Conservation (phyloP, 805 yeast species). For the Wickerhamomyces strasburgensis region DNA sequence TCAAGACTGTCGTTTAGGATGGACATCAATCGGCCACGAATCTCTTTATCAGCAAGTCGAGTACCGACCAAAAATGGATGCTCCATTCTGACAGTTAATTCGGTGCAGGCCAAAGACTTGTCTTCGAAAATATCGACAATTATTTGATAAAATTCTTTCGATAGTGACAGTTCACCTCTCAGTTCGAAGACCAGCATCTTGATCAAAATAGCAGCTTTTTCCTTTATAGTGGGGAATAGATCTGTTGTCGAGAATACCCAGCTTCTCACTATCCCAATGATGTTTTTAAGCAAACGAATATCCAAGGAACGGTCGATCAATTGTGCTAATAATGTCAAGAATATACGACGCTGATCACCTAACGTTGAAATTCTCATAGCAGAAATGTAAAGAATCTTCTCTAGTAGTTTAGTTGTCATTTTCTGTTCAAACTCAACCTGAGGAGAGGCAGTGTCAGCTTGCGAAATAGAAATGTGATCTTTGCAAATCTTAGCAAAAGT, state of each 20-base stretch:
- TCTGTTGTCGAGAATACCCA: slow-evolving; percentile 89
- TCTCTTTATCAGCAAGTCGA: slow-evolving; percentile 65
- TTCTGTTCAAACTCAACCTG: slow-evolving; percentile 65
- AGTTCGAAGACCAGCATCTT: slow-evolving; percentile 93
- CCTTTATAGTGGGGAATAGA: slow-evolving; percentile 90
- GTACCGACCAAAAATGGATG: slow-evolving; percentile 96
- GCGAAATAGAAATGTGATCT: slow-evolving; percentile 66
- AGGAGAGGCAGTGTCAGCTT: slow-evolving; percentile 31
- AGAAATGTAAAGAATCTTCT: slow-evolving; percentile 70
- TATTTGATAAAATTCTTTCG: slow-evolving; percentile 77
- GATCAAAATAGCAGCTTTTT: slow-evolving; percentile 87
- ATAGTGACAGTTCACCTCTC: slow-evolving; percentile 74
- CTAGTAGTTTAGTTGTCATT: slow-evolving; percentile 71
- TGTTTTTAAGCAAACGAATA: slow-evolving; percentile 64
- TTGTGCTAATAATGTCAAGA: slow-evolving; percentile 80
- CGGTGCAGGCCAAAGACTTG: slow-evolving; percentile 71
- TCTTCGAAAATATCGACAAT: slow-evolving; percentile 85
- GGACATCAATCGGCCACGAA: slow-evolving; percentile 72
- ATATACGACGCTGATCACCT: slow-evolving; percentile 91
- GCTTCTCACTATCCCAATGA: slow-evolving; percentile 69
- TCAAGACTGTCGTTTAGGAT: slow-evolving; percentile 78
- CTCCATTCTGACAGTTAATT: slow-evolving; percentile 90
- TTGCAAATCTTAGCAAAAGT: slow-evolving; percentile 86
- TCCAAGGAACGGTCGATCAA: slow-evolving; percentile 85
- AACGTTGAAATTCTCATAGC: slow-evolving; percentile 78